These are phyloP conservation scores for Calendula officinalis DNA, from an alignment of 129 eudicot species.

Conservation along the genomic window DNA sequence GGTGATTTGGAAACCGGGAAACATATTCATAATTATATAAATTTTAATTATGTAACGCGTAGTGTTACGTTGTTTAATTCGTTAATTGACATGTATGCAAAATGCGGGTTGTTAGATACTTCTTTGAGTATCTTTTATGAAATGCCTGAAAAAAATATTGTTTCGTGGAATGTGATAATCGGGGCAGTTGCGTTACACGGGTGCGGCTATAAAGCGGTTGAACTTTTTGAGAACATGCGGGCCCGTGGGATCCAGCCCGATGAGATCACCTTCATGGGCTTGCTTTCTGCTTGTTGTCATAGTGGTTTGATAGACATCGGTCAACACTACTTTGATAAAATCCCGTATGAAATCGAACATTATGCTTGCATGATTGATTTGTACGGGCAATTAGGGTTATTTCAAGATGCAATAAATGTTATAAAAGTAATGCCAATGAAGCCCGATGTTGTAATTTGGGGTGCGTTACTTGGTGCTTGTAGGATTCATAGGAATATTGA, in stretches of 20 bases:
- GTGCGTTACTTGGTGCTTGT: slow-evolving; percentile 44
- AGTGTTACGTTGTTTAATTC: slow-evolving; percentile 37
- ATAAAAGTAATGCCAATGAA: slow-evolving; percentile 39
- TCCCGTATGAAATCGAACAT: slow-evolving; percentile 32
- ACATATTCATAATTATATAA: slow-evolving; percentile 25
- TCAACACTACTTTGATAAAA: slow-evolving; percentile 24
- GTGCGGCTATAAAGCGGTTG: slow-evolving; percentile 31
- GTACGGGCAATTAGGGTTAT: slow-evolving; percentile 33
- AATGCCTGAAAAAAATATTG: slow-evolving; percentile 22
- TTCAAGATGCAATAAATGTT: slow-evolving; percentile 31
- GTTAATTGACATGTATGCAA: slow-evolving; percentile 22
- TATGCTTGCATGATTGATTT: slow-evolving; percentile 46
- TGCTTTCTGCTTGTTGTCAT: slow-evolving; percentile 45
- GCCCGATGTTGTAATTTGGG: slow-evolving; percentile 46
- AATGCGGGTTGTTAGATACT: slow-evolving; percentile 11
- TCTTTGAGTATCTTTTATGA: slow-evolving; percentile 19
- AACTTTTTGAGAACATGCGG: slow-evolving; percentile 33
- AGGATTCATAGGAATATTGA: slow-evolving; percentile 37
- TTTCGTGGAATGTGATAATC: slow-evolving; percentile 38
- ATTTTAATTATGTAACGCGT: slow-evolving; percentile 15
- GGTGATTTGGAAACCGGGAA: slow-evolving; percentile 40
- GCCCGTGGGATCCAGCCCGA: slow-evolving; percentile 28
- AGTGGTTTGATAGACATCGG: slow-evolving; percentile 34
- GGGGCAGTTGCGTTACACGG: slow-evolving; percentile 41
- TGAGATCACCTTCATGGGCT: slow-evolving; percentile 41